Evolutionary conservation across 108 stramenopile genomes (phyloP).

Genomic region (Nitzschia sp.): DNA sequence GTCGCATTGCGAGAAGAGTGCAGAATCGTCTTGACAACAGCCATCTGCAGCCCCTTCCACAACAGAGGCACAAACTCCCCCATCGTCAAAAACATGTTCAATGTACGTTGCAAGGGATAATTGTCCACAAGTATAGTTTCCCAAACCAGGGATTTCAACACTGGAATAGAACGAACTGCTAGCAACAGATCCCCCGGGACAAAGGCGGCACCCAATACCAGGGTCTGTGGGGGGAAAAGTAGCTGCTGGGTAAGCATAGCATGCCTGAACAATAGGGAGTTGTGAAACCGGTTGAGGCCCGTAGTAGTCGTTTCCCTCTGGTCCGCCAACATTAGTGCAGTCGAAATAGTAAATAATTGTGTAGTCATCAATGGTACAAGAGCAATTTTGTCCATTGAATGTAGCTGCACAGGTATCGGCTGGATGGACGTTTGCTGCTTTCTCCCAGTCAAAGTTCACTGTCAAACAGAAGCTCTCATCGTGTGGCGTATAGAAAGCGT

Average conservation of each 20-base stretch:
- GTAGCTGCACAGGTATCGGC: neutral
- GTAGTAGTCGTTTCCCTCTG: neutral
- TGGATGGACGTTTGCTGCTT: neutral
- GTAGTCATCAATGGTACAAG: neutral
- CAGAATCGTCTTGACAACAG: neutral
- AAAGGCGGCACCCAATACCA: neutral
- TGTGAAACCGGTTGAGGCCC: neutral
- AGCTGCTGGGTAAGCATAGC: neutral
- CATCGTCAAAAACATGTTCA: neutral
- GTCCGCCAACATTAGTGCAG: neutral
- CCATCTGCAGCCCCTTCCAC: neutral
- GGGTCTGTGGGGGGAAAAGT: too few species aligned
- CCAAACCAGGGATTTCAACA: neutral
- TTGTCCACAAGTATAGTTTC: neutral
- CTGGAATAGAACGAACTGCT: neutral
- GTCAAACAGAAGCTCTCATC: slow-evolving; percentile 4
- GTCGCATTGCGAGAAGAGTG: neutral
- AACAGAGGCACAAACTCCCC: neutral
- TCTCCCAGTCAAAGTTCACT: neutral
- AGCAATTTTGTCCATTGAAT: neutral
- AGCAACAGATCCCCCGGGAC: neutral
- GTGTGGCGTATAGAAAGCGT: slow-evolving; percentile 1
- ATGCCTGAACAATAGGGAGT: neutral
- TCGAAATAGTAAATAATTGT: neutral
- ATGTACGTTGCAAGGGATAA: neutral